Conservation (phyloP, 768 basidiomycete genomes). For the Tricholoma bakamatsutake region DNA sequence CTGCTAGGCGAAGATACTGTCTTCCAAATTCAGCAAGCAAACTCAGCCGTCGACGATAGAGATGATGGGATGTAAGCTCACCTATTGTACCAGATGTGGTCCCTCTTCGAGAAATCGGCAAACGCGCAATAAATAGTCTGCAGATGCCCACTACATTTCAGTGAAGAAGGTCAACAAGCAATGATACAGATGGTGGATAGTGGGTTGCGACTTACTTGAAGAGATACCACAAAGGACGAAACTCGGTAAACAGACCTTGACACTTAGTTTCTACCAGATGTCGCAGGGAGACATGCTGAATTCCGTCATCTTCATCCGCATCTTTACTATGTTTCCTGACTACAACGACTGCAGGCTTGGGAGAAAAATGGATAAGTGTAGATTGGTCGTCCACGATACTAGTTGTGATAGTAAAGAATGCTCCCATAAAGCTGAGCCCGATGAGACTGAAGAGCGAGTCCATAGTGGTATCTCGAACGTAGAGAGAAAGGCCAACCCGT, state of each 20-base stretch:
- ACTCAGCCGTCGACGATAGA: background rate
- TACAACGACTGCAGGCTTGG: slow-evolving; percentile 29
- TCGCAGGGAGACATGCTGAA: slow-evolving; percentile 31
- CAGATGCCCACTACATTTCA: slow-evolving; percentile 45
- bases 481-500: background rate
- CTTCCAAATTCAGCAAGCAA: slow-evolving; percentile 14
- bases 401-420: slow-evolving; percentile 22
- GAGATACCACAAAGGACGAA: slow-evolving; percentile 46
- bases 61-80: slow-evolving; percentile 13
- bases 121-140: slow-evolving; percentile 57
- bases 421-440: slow-evolving; percentile 29
- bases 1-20: slow-evolving; percentile 42
- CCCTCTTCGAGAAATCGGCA: slow-evolving; percentile 54
- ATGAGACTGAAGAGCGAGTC: slow-evolving; percentile 24
- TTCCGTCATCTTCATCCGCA: slow-evolving; percentile 10
- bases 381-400: slow-evolving; percentile 11
- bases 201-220: slow-evolving; percentile 30
- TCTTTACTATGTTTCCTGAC: slow-evolving; percentile 28
- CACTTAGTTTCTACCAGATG: slow-evolving; percentile 36
- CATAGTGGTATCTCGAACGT: slow-evolving; percentile 11
- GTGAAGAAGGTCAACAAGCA: background rate
- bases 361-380: slow-evolving; percentile 33
- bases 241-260: slow-evolving; percentile 34
- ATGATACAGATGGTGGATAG: background rate
- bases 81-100: slow-evolving; percentile 55